A percentile compares a stretch with the other conserved stretches of the same genome.
These are phyloP conservation scores for Populus euphratica DNA, from an alignment of 345 rosid genomes.

Conservation along the genomic window DNA sequence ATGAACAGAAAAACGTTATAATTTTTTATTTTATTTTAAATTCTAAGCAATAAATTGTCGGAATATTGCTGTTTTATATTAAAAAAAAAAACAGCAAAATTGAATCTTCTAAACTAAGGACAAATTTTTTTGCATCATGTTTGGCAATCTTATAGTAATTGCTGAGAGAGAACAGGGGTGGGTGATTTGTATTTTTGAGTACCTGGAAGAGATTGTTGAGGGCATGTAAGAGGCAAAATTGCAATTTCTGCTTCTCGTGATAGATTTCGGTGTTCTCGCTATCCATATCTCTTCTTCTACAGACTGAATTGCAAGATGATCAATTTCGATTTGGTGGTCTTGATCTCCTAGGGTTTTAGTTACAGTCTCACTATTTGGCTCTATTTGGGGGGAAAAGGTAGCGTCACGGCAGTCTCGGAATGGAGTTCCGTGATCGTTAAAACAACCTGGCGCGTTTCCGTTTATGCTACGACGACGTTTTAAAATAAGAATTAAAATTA, in stretches of 20 bases:
- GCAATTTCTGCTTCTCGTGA: conserved; percentile 81
- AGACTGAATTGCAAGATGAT: not conserved
- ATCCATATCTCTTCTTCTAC: conserved; percentile 27
- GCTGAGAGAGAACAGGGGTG: no score
- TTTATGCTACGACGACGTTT: not conserved
- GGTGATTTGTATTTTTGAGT: not conserved
- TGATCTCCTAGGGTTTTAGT: not conserved
- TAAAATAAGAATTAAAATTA: not conserved
- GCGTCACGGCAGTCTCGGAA: not conserved
- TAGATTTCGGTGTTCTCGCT: conserved; percentile 41
- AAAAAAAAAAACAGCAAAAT: no score
- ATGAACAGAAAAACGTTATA: not conserved
- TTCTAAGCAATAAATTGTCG: no score
- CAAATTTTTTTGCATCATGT: no score
- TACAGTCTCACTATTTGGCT: no score
- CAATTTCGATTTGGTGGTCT: not conserved
- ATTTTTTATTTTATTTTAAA: no score
- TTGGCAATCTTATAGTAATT: no score
- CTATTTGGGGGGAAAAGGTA: not conserved
- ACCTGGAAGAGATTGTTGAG: conserved; percentile 98
- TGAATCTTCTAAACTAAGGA: no score
- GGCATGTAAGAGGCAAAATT: conserved; percentile 77
- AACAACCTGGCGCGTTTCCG: not conserved
- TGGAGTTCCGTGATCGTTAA: no score
- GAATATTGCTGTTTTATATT: no score